A percentile compares a stretch with the other conserved stretches of the same genome.
Evolutionary conservation across 2,329 filamentous ascomycete species (phyloP).

Genomic region (Epichloe sibirici): DNA sequence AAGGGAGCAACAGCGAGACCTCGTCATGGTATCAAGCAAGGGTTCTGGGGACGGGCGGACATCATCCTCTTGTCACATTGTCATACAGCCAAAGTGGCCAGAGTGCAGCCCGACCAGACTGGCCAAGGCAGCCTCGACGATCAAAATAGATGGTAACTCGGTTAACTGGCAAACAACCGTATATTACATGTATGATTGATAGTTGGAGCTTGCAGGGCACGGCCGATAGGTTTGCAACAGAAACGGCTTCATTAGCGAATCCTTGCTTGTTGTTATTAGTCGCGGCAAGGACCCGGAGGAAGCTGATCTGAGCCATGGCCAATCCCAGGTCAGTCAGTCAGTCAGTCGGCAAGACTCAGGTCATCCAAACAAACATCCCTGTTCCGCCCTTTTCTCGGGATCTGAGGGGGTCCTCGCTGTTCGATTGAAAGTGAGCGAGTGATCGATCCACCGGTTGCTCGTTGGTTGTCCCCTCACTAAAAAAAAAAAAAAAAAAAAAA

Average conservation of each 20-base stretch:
- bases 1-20: not conserved
- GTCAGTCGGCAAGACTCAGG: not conserved
- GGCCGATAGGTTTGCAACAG: not conserved
- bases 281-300: not conserved
- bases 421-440: not conserved
- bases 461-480: slow-evolving; percentile 1
- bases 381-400: slow-evolving; percentile 4
- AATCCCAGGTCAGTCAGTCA: not conserved
- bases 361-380: slow-evolving; percentile 1
- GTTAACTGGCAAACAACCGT: too few relatives aligned
- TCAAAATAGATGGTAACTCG: too few relatives aligned
- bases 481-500: not conserved
- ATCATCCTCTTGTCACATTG: too few relatives aligned
- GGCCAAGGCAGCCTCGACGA: too few relatives aligned
- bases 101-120: too few relatives aligned
- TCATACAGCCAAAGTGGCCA: not conserved
- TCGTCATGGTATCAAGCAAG: not conserved
- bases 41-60: not conserved
- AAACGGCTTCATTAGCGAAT: not conserved
- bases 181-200: too few relatives aligned
- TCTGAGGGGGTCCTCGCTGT: not conserved
- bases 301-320: not conserved
- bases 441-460: slow-evolving; percentile 1
- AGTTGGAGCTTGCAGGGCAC: not conserved
- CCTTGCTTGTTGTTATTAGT: not conserved